phyloP scores from a whole-genome alignment of 2,329 filamentous ascomycete genomes.

The Didymella segeticola region DNA sequence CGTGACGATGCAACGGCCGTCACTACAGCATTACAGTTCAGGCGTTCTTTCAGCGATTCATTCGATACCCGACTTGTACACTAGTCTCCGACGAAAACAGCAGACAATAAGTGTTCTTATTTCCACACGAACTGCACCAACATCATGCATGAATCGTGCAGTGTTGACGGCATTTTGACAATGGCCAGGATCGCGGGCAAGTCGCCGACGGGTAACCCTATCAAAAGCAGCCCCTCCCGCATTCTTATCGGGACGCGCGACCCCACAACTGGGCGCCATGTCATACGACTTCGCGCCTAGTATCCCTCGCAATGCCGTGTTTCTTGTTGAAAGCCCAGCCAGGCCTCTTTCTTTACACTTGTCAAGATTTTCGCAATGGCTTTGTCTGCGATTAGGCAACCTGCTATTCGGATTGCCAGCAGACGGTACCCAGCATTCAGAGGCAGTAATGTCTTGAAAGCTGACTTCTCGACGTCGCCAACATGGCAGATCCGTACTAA shows the following conservation, averaged over 20 bases:
- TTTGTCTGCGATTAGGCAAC: constrained; percentile 13
- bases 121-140: neutral
- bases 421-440: constrained; percentile 30
- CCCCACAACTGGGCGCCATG: constrained; percentile 28
- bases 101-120: neutral
- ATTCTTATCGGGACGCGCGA: constrained; percentile 30
- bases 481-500: constrained; percentile 49
- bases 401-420: constrained; percentile 29
- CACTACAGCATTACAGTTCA: neutral
- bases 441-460: constrained; percentile 1
- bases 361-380: constrained; percentile 21
- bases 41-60: constrained; percentile 15
- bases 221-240: constrained; percentile 10
- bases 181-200: constrained; percentile 6
- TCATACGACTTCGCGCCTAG: constrained; percentile 20
- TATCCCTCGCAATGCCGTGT: constrained; percentile 22
- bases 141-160: neutral
- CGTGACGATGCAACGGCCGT: neutral
- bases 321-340: constrained; percentile 10
- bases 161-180: neutral
- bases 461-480: constrained; percentile 41
- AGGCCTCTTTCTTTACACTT: constrained; percentile 14
- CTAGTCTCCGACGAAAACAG: constrained; percentile 3
- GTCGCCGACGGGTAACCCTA: constrained; percentile 16
- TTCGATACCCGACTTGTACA: constrained; percentile 15